Conservation (phyloP, 2,329 filamentous ascomycete species). For the Penicillium capsulatum region DNA sequence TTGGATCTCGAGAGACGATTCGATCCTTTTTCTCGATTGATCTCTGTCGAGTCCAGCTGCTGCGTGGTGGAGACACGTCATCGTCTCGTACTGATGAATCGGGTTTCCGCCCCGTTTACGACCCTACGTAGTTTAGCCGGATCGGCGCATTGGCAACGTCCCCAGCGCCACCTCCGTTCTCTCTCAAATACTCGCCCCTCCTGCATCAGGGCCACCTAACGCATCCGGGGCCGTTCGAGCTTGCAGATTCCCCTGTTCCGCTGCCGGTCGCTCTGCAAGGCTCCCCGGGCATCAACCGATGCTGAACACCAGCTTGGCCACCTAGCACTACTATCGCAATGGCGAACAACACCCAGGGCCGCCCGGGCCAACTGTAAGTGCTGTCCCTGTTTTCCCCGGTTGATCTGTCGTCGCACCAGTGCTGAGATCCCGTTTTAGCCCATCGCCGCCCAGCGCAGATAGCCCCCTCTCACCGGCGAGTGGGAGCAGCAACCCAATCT, state of each 20-base stretch:
- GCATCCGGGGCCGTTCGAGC: background rate
- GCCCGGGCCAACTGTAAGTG: conserved; percentile 25
- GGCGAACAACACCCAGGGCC: conserved; percentile 26
- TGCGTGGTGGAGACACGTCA: conserved; percentile 18
- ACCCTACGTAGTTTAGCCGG: too few relatives aligned
- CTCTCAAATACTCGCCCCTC: conserved; percentile 4
- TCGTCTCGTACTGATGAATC: conserved; percentile 6
- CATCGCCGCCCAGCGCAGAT: conserved; percentile 19
- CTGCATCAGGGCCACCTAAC: background rate
- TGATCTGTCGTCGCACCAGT: conserved; percentile 5
- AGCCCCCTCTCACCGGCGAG: conserved; percentile 29
- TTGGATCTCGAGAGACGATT: too few relatives aligned
- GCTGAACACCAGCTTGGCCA: conserved; percentile 7
- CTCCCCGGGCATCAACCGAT: conserved; percentile 14
- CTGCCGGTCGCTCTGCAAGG: conserved; percentile 1
- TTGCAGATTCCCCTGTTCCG: background rate
- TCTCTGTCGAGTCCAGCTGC: too few relatives aligned
- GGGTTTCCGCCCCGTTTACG: background rate
- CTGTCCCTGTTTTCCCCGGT: background rate
- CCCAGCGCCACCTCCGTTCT: conserved; percentile 18
- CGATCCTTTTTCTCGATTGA: too few relatives aligned
- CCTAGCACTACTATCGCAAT: conserved; percentile 15
- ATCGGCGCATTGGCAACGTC: conserved; percentile 10
- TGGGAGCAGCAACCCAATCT: conserved; percentile 43
- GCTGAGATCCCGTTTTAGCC: conserved; percentile 12